These are phyloP conservation scores for Perkinsus marinus DNA, from an alignment of 169 alveolate genomes.

Conservation along the genomic window DNA sequence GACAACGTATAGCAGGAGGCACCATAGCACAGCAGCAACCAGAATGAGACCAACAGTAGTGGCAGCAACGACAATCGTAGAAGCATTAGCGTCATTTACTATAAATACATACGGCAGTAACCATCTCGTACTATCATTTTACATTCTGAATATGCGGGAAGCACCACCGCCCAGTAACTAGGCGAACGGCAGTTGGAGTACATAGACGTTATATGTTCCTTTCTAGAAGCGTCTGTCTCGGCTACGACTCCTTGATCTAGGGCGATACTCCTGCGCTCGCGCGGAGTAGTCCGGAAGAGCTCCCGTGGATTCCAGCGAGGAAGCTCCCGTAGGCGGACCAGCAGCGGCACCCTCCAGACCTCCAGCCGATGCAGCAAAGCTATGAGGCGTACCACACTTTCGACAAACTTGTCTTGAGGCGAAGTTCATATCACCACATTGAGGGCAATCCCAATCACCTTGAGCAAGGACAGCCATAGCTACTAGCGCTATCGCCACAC, in stretches of 20 bases:
- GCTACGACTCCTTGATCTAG: background rate
- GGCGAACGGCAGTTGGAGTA: background rate
- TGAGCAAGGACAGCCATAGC: background rate
- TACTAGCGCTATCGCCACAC: background rate
- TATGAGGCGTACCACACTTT: background rate
- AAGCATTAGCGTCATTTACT: background rate
- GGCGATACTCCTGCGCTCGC: background rate
- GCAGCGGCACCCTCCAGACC: background rate
- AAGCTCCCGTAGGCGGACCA: background rate
- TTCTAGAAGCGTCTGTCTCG: background rate
- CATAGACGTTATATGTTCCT: background rate
- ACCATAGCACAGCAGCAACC: background rate
- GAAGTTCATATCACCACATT: background rate
- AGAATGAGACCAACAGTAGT: too few species aligned
- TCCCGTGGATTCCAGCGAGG: background rate
- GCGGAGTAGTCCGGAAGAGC: background rate
- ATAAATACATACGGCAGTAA: background rate
- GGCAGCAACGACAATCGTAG: background rate
- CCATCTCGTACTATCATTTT: background rate
- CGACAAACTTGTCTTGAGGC: background rate
- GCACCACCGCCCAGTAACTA: background rate
- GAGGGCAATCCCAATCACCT: background rate
- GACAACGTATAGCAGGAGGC: background rate
- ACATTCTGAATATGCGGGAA: background rate
- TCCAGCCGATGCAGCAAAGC: background rate